Conservation (phyloP, 2,329 filamentous ascomycete genomes). For the Fusarium mundagurra region DNA sequence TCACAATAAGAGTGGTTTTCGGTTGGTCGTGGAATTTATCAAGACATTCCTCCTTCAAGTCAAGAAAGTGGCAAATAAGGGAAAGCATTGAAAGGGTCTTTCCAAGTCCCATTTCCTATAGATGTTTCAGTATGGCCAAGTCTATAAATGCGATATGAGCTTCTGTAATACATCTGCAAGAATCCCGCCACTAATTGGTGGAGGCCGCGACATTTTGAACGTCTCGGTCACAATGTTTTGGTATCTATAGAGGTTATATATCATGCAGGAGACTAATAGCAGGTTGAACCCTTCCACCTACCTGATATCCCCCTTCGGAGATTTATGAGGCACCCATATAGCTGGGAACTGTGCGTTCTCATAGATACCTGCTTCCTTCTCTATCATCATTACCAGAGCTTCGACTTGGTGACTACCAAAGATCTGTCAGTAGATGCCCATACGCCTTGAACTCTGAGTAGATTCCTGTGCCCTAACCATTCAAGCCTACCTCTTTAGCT, state of each 20-base stretch:
- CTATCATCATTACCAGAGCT: slow-evolving; percentile 3
- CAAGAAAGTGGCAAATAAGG: neutral
- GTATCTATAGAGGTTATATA: neutral
- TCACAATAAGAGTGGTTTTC: neutral
- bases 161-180: slow-evolving; percentile 43
- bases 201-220: neutral
- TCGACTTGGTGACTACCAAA: neutral
- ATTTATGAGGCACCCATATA: neutral
- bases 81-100: neutral
- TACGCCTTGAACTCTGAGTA: neutral
- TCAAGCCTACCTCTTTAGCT: neutral
- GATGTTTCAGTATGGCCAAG: neutral
- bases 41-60: neutral
- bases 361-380: neutral
- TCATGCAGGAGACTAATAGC: neutral
- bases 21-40: neutral
- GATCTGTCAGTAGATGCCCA: neutral
- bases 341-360: neutral
- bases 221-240: neutral
- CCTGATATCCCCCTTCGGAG: neutral
- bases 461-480: neutral
- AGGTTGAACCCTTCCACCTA: neutral
- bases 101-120: neutral
- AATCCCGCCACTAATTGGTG: slow-evolving; percentile 40
- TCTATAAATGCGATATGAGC: neutral